Base-by-base conservation (phyloP, 2,329 filamentous ascomycete genomes). In the Exophiala sp. region DNA sequence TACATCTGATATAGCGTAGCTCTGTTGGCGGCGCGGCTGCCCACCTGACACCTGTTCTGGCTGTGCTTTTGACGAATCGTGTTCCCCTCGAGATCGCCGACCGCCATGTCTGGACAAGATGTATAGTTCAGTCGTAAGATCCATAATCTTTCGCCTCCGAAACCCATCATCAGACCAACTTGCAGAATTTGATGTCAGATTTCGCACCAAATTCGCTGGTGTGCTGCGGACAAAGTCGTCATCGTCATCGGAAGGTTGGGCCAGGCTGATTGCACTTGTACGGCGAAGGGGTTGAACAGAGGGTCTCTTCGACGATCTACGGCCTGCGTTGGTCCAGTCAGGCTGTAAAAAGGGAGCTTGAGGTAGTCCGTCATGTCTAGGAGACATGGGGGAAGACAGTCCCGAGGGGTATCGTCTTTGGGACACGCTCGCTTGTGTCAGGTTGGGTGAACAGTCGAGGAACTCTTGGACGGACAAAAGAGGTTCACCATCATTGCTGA, bases 391-490 rank as follows among this genome's bases (percentile, higher is more conserved):
- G 19, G 18, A 37, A 18, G 7, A 8, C 6, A 11, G 9, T 18
- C 2, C 10, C 29, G 13, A 43, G 29, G 2, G 32, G 9, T 13
- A 10, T 41, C 8, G 21, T n/a, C 13, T 22, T 9, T 8, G 8
- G 3, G 38, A 3, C 21, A 7, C 8, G 14, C 24, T 41, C 8
- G 4, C 14, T 23, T 41, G 4, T 22, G 13, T 41, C 13, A 16
- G 5, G 1, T 14, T 41, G 9, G 38, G 41, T 16, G 44, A 48
- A 13, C 32, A 11, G 21, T 38, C 37, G 8, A 53, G 35, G 30
- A 56, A 56, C 29, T 56, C 43, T 27, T 48, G 50, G 2, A 53
- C 13, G 9, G 53, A 53, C 21, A 56, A 37, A 18, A 56, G 46
- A 11, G 29, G 30, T 44, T 52, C 46, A 9, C 23, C 37, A 30